Conservation (phyloP, 352 stramenopile genomes). For the Nothophytophthora sp. region DNA sequence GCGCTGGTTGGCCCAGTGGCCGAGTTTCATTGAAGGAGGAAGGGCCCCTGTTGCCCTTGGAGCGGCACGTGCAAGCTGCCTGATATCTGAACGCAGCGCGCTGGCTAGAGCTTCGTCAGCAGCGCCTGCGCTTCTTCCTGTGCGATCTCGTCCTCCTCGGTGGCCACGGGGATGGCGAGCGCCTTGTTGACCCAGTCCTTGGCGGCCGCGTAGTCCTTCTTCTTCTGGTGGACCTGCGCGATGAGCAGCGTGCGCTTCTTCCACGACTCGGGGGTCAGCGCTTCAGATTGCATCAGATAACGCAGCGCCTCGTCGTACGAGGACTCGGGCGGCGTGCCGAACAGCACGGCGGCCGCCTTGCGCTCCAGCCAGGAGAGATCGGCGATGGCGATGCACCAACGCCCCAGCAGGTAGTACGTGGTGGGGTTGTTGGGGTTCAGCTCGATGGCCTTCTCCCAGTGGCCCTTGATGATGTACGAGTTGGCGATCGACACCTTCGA, state of each 20-base stretch:
- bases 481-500: constrained; percentile 85
- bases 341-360: constrained; percentile 81
- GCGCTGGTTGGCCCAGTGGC: no score
- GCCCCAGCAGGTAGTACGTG: constrained; percentile 78
- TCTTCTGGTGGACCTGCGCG: constrained; percentile 83
- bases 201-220: constrained; percentile 57
- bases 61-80: background rate
- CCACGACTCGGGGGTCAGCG: constrained; percentile 71
- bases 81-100: constrained; percentile 5
- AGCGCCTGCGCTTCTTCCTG: constrained; percentile 73
- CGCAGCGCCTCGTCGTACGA: constrained; percentile 82
- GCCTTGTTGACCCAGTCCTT: constrained; percentile 79
- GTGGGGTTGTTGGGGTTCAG: constrained; percentile 75
- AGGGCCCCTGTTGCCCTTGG: no score
- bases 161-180: constrained; percentile 49
- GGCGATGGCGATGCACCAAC: constrained; percentile 85
- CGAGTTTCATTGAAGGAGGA: no score
- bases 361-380: constrained; percentile 87
- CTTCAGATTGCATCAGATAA: constrained; percentile 80
- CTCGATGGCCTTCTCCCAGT: constrained; percentile 78
- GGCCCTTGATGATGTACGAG: constrained; percentile 78
- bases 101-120: constrained; percentile 55
- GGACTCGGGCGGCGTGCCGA: constrained; percentile 75
- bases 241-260: constrained; percentile 87
- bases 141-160: constrained; percentile 68